These are phyloP conservation scores for Takakia lepidozioides DNA, from an alignment of 225 moss, liverwort and hornwort genomes.

Conservation along the genomic window DNA sequence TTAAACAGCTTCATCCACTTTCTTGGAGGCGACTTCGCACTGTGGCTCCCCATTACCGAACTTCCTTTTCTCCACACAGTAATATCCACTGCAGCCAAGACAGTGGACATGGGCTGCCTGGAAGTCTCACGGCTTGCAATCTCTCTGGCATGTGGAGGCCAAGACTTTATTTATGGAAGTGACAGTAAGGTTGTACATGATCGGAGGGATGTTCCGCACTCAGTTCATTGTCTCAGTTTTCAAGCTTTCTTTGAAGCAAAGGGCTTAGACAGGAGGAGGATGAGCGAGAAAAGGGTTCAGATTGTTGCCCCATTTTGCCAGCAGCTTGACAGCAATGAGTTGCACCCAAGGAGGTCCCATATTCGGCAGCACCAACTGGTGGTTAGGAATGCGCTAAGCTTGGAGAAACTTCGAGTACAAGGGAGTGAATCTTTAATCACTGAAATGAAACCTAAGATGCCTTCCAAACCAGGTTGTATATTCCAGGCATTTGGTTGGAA, in stretches of 20 bases:
- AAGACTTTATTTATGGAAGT: neutral
- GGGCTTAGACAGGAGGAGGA: neutral
- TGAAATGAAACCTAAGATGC: slow-evolving; percentile 4
- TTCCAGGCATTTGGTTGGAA: slow-evolving; percentile 28
- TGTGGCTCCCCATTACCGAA: too few species aligned
- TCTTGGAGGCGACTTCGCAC: too few species aligned
- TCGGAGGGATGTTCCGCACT: too few species aligned
- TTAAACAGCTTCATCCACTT: too few species aligned
- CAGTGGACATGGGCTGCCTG: too few species aligned
- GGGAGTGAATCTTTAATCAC: slow-evolving; percentile 5
- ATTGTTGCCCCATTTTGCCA: neutral
- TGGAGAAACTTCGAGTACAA: neutral
- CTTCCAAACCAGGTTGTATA: slow-evolving; percentile 2
- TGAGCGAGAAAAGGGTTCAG: neutral
- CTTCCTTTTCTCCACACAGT: too few species aligned
- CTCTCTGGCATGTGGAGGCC: neutral
- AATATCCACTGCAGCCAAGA: too few species aligned
- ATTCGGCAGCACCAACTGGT: neutral
- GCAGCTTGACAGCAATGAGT: neutral
- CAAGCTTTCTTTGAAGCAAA: neutral
- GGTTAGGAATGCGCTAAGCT: neutral
- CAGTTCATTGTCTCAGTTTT: neutral
- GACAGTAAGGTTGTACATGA: neutral
- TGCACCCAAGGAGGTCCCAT: neutral
- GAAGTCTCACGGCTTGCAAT: neutral